A percentile compares a stretch with the other conserved stretches of the same genome.
Evolutionary conservation across 2,329 filamentous ascomycete genomes (phyloP).

Genomic region (Allantophomopsis lycopodina): DNA sequence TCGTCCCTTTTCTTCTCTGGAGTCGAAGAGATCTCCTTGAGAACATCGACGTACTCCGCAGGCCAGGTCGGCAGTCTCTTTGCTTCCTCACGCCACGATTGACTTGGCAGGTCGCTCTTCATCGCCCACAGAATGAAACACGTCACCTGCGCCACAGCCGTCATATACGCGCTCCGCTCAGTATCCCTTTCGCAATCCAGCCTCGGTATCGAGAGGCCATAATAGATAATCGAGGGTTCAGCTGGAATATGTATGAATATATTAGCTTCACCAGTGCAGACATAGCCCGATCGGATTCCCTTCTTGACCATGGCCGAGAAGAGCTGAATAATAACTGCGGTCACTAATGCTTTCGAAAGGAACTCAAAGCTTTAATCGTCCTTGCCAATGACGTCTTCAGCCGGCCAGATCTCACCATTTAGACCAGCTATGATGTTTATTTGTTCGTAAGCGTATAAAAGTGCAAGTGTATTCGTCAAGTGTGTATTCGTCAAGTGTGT

Average conservation of each 20-base stretch:
- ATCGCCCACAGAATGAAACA: constrained; percentile 17
- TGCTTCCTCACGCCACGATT: constrained; percentile 17
- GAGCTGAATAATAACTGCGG: constrained; percentile 4
- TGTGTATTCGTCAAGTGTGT: no score
- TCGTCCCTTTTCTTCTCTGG: background rate
- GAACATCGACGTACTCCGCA: constrained; percentile 3
- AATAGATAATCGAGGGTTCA: constrained; percentile 2
- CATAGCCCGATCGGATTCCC: constrained; percentile 3
- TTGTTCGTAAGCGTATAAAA: no score
- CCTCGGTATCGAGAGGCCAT: constrained; percentile 3
- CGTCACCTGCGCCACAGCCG: constrained; percentile 2
- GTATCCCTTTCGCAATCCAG: constrained; percentile 1
- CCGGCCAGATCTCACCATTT: constrained; percentile 10
- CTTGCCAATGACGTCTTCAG: constrained; percentile 8
- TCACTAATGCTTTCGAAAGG: background rate
- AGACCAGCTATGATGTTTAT: constrained; percentile 12
- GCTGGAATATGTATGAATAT: constrained; percentile 4
- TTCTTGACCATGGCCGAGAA: constrained; percentile 4
- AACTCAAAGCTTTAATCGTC: constrained; percentile 1
- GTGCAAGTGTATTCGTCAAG: no score
- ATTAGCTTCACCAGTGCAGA: constrained; percentile 2
- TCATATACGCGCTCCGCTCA: constrained; percentile 1
- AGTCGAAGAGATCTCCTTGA: no score
- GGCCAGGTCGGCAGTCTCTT: constrained; percentile 1
- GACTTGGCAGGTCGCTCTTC: constrained; percentile 12